A percentile compares a stretch with the other conserved stretches of the same genome.
Evolutionary conservation across 1,284 basidiomycete genomes (phyloP).

Genomic region (Tilletiopsis washingtonensis): DNA sequence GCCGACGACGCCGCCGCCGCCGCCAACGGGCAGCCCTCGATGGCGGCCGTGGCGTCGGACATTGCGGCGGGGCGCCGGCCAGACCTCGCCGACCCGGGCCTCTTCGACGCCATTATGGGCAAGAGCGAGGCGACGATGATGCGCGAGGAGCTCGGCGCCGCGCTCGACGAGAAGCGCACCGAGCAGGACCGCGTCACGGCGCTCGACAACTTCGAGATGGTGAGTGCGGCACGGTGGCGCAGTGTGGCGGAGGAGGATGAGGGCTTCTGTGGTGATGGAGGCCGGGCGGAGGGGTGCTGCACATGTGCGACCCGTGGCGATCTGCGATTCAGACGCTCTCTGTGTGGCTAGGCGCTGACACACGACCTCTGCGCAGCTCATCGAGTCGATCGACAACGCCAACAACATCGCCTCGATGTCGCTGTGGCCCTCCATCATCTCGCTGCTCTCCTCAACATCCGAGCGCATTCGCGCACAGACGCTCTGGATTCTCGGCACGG

Average conservation of each 20-base stretch:
- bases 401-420: conserved; percentile 77
- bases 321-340: too few relatives aligned
- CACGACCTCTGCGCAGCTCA: conserved; percentile 54
- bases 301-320: too few relatives aligned
- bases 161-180: conserved; percentile 20
- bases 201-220: conserved; percentile 93
- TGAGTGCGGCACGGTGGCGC: conserved; percentile 44
- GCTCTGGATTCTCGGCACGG: conserved; percentile 88
- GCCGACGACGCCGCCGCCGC: conserved; percentile 1
- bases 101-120: conserved; percentile 45
- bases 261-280: too few relatives aligned
- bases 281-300: too few relatives aligned
- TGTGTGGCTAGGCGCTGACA: not conserved
- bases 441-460: conserved; percentile 57
- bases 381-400: conserved; percentile 92
- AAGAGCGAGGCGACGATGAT: conserved; percentile 46
- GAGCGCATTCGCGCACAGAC: conserved; percentile 60
- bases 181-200: conserved; percentile 57
- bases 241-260: not conserved
- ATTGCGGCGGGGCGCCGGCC: conserved; percentile 33
- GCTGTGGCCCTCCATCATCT: conserved; percentile 76
- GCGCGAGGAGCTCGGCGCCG: conserved; percentile 38
- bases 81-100: conserved; percentile 33
- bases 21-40: conserved; percentile 7
- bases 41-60: conserved; percentile 31